A percentile compares a stretch with the other conserved stretches of the same genome.
phyloP scores from a whole-genome alignment of 345 rosid genomes.

The Psidium friedrichsthalianum region DNA sequence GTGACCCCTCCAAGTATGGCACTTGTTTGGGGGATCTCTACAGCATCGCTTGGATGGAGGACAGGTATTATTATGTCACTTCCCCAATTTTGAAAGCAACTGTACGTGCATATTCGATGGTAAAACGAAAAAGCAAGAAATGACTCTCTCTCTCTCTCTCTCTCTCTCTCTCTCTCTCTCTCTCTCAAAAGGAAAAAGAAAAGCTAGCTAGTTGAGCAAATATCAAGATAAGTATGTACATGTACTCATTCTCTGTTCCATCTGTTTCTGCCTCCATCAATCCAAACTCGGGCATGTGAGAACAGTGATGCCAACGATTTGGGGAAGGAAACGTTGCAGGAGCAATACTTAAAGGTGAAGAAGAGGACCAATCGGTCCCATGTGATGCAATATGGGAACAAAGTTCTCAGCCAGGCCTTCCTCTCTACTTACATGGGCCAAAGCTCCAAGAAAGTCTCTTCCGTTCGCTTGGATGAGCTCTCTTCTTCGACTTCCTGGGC shows the following conservation, averaged over 20 bases:
- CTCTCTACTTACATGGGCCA: slow-evolving; percentile 1
- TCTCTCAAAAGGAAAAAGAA: not conserved
- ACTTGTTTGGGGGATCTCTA: slow-evolving; percentile 43
- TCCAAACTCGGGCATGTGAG: not conserved
- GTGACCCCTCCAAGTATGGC: slow-evolving; percentile 24
- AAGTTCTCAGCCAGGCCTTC: not conserved
- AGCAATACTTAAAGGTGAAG: not conserved
- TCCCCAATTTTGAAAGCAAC: not conserved
- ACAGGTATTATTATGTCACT: slow-evolving; percentile 9
- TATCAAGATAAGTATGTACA: not conserved
- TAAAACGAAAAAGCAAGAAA: not conserved
- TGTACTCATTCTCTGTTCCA: not conserved
- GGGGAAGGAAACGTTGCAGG: too few species aligned
- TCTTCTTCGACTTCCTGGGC: not conserved
- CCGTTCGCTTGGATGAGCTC: not conserved
- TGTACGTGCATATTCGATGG: not conserved
- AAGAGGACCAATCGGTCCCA: not conserved
- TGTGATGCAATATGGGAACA: slow-evolving; percentile 1
- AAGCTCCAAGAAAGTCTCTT: not conserved
- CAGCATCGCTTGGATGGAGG: slow-evolving; percentile 50
- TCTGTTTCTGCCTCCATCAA: not conserved
- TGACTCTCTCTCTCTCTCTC: not conserved
- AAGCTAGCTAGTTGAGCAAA: not conserved
- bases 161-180: not conserved
- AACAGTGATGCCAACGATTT: slow-evolving; percentile 18